Conservation (phyloP, 441 rosid species). For the Pelargonium myrrhifolium region DNA sequence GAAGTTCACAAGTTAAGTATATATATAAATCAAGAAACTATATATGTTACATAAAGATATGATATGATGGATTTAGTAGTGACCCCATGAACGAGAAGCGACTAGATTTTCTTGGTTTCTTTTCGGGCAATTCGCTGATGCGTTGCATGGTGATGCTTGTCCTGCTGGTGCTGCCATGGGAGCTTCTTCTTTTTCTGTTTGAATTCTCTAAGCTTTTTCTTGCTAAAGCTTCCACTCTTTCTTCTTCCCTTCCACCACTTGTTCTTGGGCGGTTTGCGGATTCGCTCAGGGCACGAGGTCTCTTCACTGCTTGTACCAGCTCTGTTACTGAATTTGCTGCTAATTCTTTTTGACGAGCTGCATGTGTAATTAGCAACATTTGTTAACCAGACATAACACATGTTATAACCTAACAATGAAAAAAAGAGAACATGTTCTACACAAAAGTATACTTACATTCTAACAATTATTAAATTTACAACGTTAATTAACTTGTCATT, state of each 20-base stretch:
- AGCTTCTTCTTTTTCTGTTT: constrained; percentile 41
- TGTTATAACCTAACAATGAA: no score
- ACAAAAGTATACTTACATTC: no score
- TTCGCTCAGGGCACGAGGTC: constrained; percentile 78
- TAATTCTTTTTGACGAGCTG: constrained; percentile 82
- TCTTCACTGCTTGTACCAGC: constrained; percentile 77
- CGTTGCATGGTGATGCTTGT: constrained; percentile 51
- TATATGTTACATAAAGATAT: no score
- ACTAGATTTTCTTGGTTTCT: constrained; percentile 49
- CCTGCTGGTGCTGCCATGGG: constrained; percentile 36
- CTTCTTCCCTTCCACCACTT: constrained; percentile 39
- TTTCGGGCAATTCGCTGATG: constrained; percentile 67
- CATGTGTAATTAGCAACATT: background rate
- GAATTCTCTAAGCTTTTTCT: constrained; percentile 56
- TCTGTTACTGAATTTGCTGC: constrained; percentile 71
- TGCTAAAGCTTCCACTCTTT: constrained; percentile 27
- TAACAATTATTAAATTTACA: no score
- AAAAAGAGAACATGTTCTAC: no score
- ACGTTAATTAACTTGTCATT: no score
- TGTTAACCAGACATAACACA: background rate
- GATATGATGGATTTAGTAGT: background rate
- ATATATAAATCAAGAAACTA: background rate
- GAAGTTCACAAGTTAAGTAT: no score
- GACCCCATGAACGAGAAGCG: constrained; percentile 85
- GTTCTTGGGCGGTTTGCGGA: constrained; percentile 57